phyloP scores from a whole-genome alignment of 2,329 filamentous ascomycete species.

The Ascomycota sp. region DNA sequence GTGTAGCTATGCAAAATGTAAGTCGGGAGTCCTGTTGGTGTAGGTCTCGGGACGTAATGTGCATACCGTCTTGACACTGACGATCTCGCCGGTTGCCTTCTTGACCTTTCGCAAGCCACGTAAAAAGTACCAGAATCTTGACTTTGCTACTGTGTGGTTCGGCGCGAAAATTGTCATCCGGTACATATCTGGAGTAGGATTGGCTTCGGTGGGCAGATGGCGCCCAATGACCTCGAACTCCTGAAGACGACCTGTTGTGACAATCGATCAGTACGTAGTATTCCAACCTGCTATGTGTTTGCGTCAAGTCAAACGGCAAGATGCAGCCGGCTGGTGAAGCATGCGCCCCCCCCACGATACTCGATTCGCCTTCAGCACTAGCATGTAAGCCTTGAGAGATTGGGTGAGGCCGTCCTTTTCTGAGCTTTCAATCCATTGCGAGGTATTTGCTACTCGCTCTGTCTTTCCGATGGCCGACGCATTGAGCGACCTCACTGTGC shows the following conservation, averaged over 20 bases:
- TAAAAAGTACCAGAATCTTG: constrained; percentile 99
- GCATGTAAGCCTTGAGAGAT: no score
- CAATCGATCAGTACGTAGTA: neutral
- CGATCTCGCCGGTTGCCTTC: constrained; percentile 99
- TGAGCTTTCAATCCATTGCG: neutral
- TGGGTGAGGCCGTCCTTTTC: neutral
- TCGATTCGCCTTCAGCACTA: no score
- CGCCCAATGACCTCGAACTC: constrained; percentile 99
- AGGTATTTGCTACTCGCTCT: no score
- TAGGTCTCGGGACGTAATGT: neutral
- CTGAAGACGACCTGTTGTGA: constrained; percentile 71
- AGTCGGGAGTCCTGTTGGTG: neutral
- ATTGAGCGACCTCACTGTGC: no score
- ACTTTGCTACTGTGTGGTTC: constrained; percentile 96
- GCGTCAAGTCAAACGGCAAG: no score
- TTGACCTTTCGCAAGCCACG: constrained; percentile 99
- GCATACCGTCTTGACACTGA: constrained; percentile 76
- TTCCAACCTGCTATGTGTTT: no score
- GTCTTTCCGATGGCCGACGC: no score
- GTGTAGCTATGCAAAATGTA: constrained; percentile 41
- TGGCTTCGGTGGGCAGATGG: constrained; percentile 91
- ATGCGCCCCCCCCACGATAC: no score
- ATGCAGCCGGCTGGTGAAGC: no score
- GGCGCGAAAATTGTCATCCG: constrained; percentile 99
- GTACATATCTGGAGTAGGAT: constrained; percentile 95